phyloP scores from a whole-genome alignment of 2,329 filamentous ascomycete genomes.

The Ambrosiella beaveri region DNA sequence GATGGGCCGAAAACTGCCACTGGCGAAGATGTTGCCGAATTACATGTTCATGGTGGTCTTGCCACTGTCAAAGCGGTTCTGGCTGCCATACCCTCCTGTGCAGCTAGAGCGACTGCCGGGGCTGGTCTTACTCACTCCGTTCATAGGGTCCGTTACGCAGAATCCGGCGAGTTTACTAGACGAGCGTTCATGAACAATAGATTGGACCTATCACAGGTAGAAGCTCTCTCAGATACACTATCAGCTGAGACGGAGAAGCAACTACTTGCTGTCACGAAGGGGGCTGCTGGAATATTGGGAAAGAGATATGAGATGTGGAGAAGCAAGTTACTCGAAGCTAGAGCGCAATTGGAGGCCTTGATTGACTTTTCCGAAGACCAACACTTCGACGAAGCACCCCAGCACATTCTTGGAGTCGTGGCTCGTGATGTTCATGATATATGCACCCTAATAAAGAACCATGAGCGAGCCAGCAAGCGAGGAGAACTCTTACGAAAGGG shows the following conservation, averaged over 20 bases:
- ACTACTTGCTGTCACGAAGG: conserved; percentile 67
- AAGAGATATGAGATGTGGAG: conserved; percentile 73
- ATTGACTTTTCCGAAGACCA: conserved; percentile 98
- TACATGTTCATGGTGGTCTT: conserved; percentile 85
- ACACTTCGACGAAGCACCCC: conserved; percentile 79
- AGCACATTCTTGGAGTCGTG: conserved; percentile 53
- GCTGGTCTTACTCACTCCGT: neutral
- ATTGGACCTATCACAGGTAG: conserved; percentile 71
- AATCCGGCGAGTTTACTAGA: conserved; percentile 87
- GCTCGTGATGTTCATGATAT: conserved; percentile 45
- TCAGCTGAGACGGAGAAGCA: conserved; percentile 79
- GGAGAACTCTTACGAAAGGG: conserved; percentile 73
- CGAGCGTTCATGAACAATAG: conserved; percentile 78
- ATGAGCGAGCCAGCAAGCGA: conserved; percentile 60
- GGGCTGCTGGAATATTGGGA: conserved; percentile 52
- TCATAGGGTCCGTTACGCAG: conserved; percentile 58
- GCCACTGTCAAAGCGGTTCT: conserved; percentile 81
- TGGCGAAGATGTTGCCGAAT: conserved; percentile 78
- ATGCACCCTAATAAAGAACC: conserved; percentile 43
- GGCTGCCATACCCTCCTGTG: conserved; percentile 48
- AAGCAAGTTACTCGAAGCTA: conserved; percentile 54
- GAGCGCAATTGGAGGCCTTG: conserved; percentile 82
- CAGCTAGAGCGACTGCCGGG: conserved; percentile 2
- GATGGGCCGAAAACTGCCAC: conserved; percentile 68
- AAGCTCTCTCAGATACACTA: conserved; percentile 45